Percentiles rank a stretch among this genome's conserved stretches.
Evolutionary conservation across 192 early-diverging fungal species (phyloP).

Genomic region (Backusella liffmaniae): DNA sequence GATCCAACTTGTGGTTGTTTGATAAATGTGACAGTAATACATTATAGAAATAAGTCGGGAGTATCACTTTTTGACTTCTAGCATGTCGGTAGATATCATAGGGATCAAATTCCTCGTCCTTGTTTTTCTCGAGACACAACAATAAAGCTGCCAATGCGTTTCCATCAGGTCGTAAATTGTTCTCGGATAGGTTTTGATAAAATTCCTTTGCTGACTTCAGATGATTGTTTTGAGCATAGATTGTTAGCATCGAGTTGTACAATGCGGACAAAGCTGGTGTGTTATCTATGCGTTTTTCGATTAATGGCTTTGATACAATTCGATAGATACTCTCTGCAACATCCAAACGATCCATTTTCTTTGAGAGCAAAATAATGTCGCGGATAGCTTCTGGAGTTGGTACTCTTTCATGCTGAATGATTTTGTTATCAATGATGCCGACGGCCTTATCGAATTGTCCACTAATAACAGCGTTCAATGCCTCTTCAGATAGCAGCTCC

Average conservation of each 20-base stretch:
- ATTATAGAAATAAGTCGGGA: conserved; percentile 56
- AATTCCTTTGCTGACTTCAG: conserved; percentile 44
- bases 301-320: neutral
- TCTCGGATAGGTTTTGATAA: conserved; percentile 31
- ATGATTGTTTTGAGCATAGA: conserved; percentile 42
- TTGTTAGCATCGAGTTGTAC: conserved; percentile 44
- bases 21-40: conserved; percentile 55
- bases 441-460: conserved; percentile 24
- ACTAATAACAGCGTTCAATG: conserved; percentile 14
- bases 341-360: conserved; percentile 19
- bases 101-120: conserved; percentile 43
- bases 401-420: conserved; percentile 17
- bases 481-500: conserved; percentile 23
- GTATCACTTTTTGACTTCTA: conserved; percentile 44
- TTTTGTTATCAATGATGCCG: conserved; percentile 20
- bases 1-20: conserved; percentile 47
- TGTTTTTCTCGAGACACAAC: conserved; percentile 36
- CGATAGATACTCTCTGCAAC: conserved; percentile 18
- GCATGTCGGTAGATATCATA: conserved; percentile 51
- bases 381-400: conserved; percentile 34
- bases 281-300: neutral
- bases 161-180: conserved; percentile 34
- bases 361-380: conserved; percentile 31
- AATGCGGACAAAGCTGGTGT: conserved; percentile 8
- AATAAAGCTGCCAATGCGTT: conserved; percentile 52